Percentiles rank a stretch among this genome's conserved stretches.
phyloP scores from a whole-genome alignment of 2,329 filamentous ascomycete species.

The Chaetomium sp. region DNA sequence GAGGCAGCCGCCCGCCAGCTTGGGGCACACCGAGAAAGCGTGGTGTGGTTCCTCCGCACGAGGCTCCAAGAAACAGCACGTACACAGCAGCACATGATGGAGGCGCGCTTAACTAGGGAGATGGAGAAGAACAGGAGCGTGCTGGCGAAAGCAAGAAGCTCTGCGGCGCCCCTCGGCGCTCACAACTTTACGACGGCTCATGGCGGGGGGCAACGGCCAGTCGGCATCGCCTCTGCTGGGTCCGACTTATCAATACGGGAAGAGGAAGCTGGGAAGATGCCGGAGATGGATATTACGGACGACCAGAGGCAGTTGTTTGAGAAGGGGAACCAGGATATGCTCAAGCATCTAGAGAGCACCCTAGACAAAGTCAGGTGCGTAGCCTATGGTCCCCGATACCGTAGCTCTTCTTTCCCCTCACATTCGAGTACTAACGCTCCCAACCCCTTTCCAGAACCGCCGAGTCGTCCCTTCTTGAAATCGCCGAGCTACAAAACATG shows the following conservation, averaged over 20 bases:
- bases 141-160: slow-evolving; percentile 59
- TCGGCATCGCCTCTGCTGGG: slow-evolving; percentile 1
- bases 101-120: slow-evolving; percentile 75
- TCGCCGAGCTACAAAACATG: slow-evolving; percentile 83
- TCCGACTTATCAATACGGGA: slow-evolving; percentile 10
- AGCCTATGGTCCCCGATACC: too few relatives aligned
- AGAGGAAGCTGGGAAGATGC: slow-evolving; percentile 20
- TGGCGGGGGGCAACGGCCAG: slow-evolving; percentile 1
- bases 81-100: slow-evolving; percentile 87
- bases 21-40: slow-evolving; percentile 68
- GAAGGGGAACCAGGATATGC: slow-evolving; percentile 84
- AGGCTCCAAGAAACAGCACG: slow-evolving; percentile 69
- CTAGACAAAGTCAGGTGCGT: slow-evolving; percentile 87
- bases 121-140: slow-evolving; percentile 86
- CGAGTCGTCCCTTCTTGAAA: slow-evolving; percentile 85
- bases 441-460: slow-evolving; percentile 54
- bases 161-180: slow-evolving; percentile 12
- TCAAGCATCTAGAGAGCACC: slow-evolving; percentile 90
- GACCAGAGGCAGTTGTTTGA: slow-evolving; percentile 93
- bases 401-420: background rate
- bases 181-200: slow-evolving; percentile 1
- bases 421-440: background rate
- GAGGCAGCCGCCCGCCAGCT: slow-evolving; percentile 64
- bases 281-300: slow-evolving; percentile 53
- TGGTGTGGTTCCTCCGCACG: slow-evolving; percentile 75